Evolutionary conservation across 306 rosid species (phyloP), one percentile per base, ranked within the genome.

Genomic region (Lablab purpureus): DNA sequence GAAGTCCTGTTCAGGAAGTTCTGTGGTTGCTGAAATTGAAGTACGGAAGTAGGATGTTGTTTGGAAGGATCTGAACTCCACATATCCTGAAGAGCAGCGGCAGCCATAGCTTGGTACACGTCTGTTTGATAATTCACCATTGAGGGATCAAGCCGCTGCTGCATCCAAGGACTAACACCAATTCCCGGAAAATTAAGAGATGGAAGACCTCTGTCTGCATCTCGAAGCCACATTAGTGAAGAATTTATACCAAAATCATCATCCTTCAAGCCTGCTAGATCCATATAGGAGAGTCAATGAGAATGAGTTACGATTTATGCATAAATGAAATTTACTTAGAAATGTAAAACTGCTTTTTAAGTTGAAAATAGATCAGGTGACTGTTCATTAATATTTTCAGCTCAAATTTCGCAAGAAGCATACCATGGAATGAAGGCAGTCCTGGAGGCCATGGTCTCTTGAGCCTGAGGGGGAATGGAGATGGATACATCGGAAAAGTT

Each of bases 381-480:
- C 67, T 14, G 14, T 36, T 45, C 25, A n/a, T 12, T 2, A 14
- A 71, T 22, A 66, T 50, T 64, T 28, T 71, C 22, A 10, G 10
- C 25, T 51, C 54, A 71, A 63, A 62, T 17, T 56, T 22, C 47
- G 59, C 56, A 71, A 71, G 45, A 40, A 71, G 76, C 81, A 85
- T 92, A 95, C 99, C 99, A 34, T 86, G 85, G 78, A 88, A 90
- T 74, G 97, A 80, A 70, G 99, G 94, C 14, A 95, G 76, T 64
- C 97, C 99, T 9, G 94, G 84, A 40, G 96, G 96, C 98, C 99
- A 95, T 3, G 99, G 98, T 73, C 98, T 88, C 85, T 95, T 95
- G 80, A 95, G 97, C 91, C 99, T 83, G 10, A 93, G 94, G 21
- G 98, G 93, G 80, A 93, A 95, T 9, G 97, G 92, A 76, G 99